phyloP scores from a whole-genome alignment of 345 rosid species.

The Dimocarpus longan region DNA sequence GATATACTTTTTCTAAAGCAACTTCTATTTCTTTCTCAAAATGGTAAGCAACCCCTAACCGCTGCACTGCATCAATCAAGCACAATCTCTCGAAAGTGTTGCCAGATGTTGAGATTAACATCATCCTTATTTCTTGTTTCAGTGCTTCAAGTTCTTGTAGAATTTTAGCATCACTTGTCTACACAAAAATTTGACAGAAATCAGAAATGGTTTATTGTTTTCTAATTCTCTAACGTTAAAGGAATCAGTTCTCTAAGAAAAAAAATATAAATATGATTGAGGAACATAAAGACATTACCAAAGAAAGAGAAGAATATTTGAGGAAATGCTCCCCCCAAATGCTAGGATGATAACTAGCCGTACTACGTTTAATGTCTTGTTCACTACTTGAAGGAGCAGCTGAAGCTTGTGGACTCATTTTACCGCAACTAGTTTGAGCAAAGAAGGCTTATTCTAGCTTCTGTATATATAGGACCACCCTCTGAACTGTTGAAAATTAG shows the following conservation, averaged over 20 bases:
- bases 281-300: not conserved
- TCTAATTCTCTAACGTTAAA: too few relatives aligned
- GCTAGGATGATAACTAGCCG: not conserved
- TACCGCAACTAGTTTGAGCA: too few relatives aligned
- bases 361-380: not conserved
- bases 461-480: too few relatives aligned
- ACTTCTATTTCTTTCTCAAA: slow-evolving; percentile 31
- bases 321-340: not conserved
- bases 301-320: not conserved
- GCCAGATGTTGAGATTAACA: not conserved
- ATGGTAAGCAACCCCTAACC: slow-evolving; percentile 36
- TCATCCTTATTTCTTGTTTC: slow-evolving; percentile 29
- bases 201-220: too few relatives aligned
- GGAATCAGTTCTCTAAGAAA: too few relatives aligned
- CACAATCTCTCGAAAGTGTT: slow-evolving; percentile 3
- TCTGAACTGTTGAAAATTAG: too few relatives aligned
- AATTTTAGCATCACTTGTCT: slow-evolving; percentile 11
- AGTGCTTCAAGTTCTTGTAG: slow-evolving; percentile 1
- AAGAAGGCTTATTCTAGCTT: too few relatives aligned
- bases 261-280: too few relatives aligned
- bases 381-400: too few relatives aligned
- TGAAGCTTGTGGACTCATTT: too few relatives aligned
- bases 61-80: slow-evolving; percentile 37
- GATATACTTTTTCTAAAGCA: slow-evolving; percentile 10
- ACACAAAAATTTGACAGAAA: not conserved